phyloP scores from a whole-genome alignment of 768 basidiomycete genomes.

The Cubamyces lactineus region DNA sequence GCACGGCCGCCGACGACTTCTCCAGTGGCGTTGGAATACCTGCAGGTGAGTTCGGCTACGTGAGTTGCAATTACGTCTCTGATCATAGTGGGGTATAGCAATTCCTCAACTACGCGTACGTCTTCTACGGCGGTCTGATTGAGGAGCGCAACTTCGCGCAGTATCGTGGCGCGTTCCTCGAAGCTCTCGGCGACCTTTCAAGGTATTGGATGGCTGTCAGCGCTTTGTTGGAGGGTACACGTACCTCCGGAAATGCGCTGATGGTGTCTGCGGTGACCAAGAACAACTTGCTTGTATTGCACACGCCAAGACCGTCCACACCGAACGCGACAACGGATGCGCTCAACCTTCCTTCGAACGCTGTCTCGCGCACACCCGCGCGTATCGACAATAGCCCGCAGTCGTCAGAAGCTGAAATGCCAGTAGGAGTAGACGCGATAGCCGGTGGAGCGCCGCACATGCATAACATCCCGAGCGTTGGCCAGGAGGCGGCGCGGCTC shows the following conservation, averaged over 20 bases:
- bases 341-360: slow-evolving; percentile 27
- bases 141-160: slow-evolving; percentile 73
- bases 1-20: slow-evolving; percentile 56
- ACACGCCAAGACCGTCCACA: slow-evolving; percentile 28
- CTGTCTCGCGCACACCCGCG: slow-evolving; percentile 29
- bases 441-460: slow-evolving; percentile 18
- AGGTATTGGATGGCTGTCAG: slow-evolving; percentile 96
- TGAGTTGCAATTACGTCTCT: neutral
- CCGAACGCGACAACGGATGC: slow-evolving; percentile 23
- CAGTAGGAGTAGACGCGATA: slow-evolving; percentile 17
- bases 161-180: slow-evolving; percentile 89
- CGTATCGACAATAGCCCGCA: slow-evolving; percentile 36
- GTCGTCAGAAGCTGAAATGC: slow-evolving; percentile 30
- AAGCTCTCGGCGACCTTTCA: slow-evolving; percentile 95
- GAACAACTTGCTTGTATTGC: slow-evolving; percentile 34
- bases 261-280: slow-evolving; percentile 53
- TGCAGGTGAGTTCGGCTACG: slow-evolving; percentile 48
- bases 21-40: slow-evolving; percentile 80
- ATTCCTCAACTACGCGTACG: slow-evolving; percentile 94
- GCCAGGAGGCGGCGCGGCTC: slow-evolving; percentile 77
- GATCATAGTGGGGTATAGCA: slow-evolving; percentile 42
- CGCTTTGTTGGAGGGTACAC: slow-evolving; percentile 66
- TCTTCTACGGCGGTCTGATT: slow-evolving; percentile 86
- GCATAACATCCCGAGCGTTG: slow-evolving; percentile 65
- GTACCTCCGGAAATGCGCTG: slow-evolving; percentile 43